These are phyloP conservation scores for Ustilaginoidea virens DNA, from an alignment of 2,329 filamentous ascomycete species.

Conservation along the genomic window DNA sequence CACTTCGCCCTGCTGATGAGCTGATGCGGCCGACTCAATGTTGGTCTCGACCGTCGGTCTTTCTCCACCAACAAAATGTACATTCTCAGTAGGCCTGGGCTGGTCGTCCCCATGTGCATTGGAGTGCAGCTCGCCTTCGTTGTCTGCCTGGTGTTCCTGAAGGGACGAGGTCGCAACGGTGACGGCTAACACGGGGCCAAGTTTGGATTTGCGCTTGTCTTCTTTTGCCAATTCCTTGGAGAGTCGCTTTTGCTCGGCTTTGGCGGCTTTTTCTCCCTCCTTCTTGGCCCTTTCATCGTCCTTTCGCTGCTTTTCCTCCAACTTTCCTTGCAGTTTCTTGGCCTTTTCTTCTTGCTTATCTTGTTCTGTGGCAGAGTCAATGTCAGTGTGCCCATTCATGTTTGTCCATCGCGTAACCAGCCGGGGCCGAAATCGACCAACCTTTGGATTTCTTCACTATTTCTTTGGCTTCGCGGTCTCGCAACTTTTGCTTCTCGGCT, in stretches of 20 bases:
- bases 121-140: constrained; percentile 5
- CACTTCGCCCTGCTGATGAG: constrained; percentile 6
- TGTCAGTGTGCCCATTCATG: constrained; percentile 7
- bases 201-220: constrained; percentile 33
- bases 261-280: constrained; percentile 35
- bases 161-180: constrained; percentile 1
- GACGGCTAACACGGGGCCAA: constrained; percentile 8
- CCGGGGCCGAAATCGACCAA: no score
- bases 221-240: constrained; percentile 5
- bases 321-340: constrained; percentile 9
- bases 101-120: constrained; percentile 6
- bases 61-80: not conserved
- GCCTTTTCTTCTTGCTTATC: constrained; percentile 24
- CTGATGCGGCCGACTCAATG: constrained; percentile 4
- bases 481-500: constrained; percentile 27
- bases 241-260: constrained; percentile 34
- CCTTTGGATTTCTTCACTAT: constrained; percentile 41
- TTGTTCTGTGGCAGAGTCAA: constrained; percentile 21
- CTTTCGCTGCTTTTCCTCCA: constrained; percentile 8
- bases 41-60: constrained; percentile 1
- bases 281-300: constrained; percentile 25
- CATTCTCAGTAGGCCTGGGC: not conserved
- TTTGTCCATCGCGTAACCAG: no score
- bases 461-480: constrained; percentile 37
- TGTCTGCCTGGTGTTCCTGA: not conserved